Percentiles rank a stretch among this genome's conserved stretches.
These are phyloP conservation scores for Cadophora luteo-olivacea DNA, from an alignment of 2,329 filamentous ascomycete species.

Conservation along the genomic window DNA sequence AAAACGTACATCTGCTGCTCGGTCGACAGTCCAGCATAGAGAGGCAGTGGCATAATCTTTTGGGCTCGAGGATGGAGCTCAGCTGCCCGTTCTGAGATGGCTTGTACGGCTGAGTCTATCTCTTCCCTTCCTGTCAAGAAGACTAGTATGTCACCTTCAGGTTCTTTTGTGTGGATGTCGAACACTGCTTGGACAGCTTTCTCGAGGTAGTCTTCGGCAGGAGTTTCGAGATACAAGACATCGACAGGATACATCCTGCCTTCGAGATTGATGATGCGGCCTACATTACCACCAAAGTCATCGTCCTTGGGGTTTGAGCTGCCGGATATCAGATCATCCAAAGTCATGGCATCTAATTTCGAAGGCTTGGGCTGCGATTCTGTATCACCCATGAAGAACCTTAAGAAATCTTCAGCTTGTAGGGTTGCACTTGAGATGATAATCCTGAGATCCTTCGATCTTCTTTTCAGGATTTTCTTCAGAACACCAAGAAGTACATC, in stretches of 20 bases:
- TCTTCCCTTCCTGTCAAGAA: slow-evolving; percentile 94
- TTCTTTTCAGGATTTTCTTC: slow-evolving; percentile 84
- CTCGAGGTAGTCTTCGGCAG: slow-evolving; percentile 87
- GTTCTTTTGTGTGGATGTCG: slow-evolving; percentile 83
- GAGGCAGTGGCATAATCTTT: slow-evolving; percentile 73
- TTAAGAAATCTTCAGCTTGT: slow-evolving; percentile 84
- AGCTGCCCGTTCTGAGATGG: slow-evolving; percentile 74
- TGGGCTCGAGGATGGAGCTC: slow-evolving; percentile 65
- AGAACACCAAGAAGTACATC: slow-evolving; percentile 88
- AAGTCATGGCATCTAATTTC: slow-evolving; percentile 47
- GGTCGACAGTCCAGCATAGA: slow-evolving; percentile 87
- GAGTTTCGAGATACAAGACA: slow-evolving; percentile 77
- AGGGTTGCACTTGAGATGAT: slow-evolving; percentile 93
- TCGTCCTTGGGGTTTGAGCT: slow-evolving; percentile 34
- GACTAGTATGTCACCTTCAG: slow-evolving; percentile 84
- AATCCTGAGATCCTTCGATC: slow-evolving; percentile 78
- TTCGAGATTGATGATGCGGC: slow-evolving; percentile 82
- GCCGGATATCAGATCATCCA: slow-evolving; percentile 42
- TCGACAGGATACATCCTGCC: slow-evolving; percentile 91
- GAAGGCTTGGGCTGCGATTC: slow-evolving; percentile 44
- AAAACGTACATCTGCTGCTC: slow-evolving; percentile 97
- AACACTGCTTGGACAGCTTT: slow-evolving; percentile 83
- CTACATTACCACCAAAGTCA: slow-evolving; percentile 49
- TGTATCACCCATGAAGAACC: slow-evolving; percentile 68
- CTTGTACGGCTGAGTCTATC: slow-evolving; percentile 83